Evolutionary conservation across 495 filamentous ascomycete species (phyloP), one percentile per base, ranked within the genome.

Genomic region (Bombardia bombarda): DNA sequence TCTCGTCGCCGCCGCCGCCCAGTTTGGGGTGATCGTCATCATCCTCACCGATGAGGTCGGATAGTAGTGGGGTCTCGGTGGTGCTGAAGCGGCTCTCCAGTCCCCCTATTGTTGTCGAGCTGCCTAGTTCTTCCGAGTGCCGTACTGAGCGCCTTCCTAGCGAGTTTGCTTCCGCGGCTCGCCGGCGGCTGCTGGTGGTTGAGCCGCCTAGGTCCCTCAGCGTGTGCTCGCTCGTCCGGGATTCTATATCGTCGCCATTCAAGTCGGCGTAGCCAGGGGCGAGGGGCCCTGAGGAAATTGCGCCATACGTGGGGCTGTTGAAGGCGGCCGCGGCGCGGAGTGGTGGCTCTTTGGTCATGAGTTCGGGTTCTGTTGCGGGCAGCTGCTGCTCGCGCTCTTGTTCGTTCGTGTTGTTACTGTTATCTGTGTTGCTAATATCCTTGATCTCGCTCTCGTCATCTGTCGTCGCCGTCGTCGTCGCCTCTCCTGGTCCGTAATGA

Each of bases 241-340:
- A 12, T 5, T 33, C 32, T 33, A n/a, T n/a, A n/a, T n/a, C n/a
- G n/a, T n/a, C n/a, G n/a, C n/a, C n/a, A n/a, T n/a, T n/a, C n/a
- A n/a, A n/a, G n/a, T n/a, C n/a, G n/a, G n/a, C n/a, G n/a, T n/a
- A n/a, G n/a, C n/a, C n/a, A n/a, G n/a, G n/a, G n/a, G n/a, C n/a
- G n/a, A n/a, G n/a, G 34, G 40, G 39, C 24, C 46, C 50, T 3
- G 65, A 53, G 16, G 68, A 71, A 18, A 77, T 65, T 21, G 75
- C 72, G 41, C 78, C 77, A 53, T 82, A 82, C 13, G 74, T 75
- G 20, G 73, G 73, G 18, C 70, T 73, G 22, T 60, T 67, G 56
- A 74, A 69, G 14, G 74, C 75, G 38, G 76, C 73, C 46, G 78
- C 74, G 42, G 75, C 73, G 47, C 77, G 78, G 44, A 83, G 62